Base-by-base conservation (phyloP, 1,284 basidiomycete species). In the Heliocybe sulcata region DNA sequence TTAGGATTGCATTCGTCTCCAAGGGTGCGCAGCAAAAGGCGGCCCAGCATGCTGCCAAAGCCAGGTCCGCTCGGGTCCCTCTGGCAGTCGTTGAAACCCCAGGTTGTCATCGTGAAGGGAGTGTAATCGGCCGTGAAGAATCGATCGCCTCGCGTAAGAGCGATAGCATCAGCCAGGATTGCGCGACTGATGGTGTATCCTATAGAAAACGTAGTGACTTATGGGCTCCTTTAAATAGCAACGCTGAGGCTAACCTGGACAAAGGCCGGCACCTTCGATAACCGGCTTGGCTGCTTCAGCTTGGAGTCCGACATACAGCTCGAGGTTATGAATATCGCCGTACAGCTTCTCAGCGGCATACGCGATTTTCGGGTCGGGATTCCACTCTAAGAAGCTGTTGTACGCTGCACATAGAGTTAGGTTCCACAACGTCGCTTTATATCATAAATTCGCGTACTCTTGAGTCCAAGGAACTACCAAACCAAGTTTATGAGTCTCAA, bases 161-260 rank as follows among this genome's bases (percentile, higher is more conserved):
- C 85, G 55, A 91, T 88, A n/a, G 91, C 92, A 65, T 94, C 92
- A 60, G 85, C 83, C 35, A 95, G 81, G 63, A 95, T 95, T 14
- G 91, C 92, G 38, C 92, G 82, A 61, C 86, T 87, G 64, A 92
- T 83, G 8, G 93, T 94, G 69, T 90, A 93, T 10, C 85, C 87
- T 84, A 20, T 42, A 26, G 45, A 22, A 10, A 22, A 19, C 52
- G 47, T 14, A 31, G 49, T 9, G 8, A 29, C 11, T 51, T 2
- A 35, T 23, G 19, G 29, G 25, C 53, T 35, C 19, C 23, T 52
- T 16, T 2, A 27, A 26, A n/a, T 45, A 2, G 53, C 9, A 42
- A 1, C n/a, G n/a, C n/a, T n/a, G 12, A 48, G 19, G 65, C 72
- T 53, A 62, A 82, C 86, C 81, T 57, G 90, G 89, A 69, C 90